Conservation (phyloP, 2,329 filamentous ascomycete genomes). For the Fusarium paranaense region DNA sequence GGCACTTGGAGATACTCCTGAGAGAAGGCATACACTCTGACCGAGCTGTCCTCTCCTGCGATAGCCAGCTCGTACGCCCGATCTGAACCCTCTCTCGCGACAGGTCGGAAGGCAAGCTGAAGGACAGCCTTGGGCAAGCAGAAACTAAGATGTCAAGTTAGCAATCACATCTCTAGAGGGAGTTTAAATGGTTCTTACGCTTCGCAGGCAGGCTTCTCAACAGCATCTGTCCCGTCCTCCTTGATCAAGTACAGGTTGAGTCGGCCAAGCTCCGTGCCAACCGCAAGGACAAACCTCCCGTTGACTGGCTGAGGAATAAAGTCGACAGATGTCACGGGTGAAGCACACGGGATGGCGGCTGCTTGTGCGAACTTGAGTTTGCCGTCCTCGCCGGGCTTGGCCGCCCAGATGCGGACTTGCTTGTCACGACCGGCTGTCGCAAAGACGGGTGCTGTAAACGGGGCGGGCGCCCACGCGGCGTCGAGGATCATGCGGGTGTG, state of each 20-base stretch:
- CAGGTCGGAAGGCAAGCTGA: constrained; percentile 77
- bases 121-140: constrained; percentile 72
- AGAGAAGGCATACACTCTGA: constrained; percentile 66
- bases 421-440: constrained; percentile 94
- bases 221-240: constrained; percentile 52
- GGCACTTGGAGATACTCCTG: constrained; percentile 40
- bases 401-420: constrained; percentile 77
- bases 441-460: constrained; percentile 65
- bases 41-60: constrained; percentile 71
- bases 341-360: constrained; percentile 64
- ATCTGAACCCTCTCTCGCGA: constrained; percentile 42
- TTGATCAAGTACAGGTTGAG: constrained; percentile 58
- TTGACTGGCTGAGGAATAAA: constrained; percentile 60
- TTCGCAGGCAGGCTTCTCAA: constrained; percentile 49
- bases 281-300: constrained; percentile 58
- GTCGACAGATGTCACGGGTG: constrained; percentile 78
- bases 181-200: constrained; percentile 52
- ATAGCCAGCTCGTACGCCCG: constrained; percentile 58
- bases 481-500: constrained; percentile 94
- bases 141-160: constrained; percentile 41
- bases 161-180: not conserved
- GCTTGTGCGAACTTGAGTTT: constrained; percentile 62
- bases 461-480: constrained; percentile 80
- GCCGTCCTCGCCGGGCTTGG: constrained; percentile 47
- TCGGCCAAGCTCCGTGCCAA: constrained; percentile 68